Evolutionary conservation across 768 basidiomycete genomes (phyloP), one percentile per base, ranked within the genome.

Genomic region (Pleurotus eryngii): DNA sequence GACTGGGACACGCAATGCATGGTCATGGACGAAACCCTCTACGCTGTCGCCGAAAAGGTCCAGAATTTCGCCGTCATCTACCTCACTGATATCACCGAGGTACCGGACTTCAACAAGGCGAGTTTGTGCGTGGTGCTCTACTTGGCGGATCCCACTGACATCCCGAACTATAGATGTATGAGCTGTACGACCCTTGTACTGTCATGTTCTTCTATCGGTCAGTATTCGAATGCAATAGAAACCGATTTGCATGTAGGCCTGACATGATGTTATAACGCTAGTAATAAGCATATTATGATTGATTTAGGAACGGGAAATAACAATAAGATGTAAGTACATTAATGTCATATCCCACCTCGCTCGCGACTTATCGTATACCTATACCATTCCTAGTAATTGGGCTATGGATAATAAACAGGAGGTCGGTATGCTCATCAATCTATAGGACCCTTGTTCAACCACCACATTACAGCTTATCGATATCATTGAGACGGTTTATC

Each of bases 261-360:
- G 60, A 55, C 18, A 49, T 51, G 8, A 17, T 42, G 55, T 47
- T 65, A 53, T 26, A 27, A 40, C 50, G 11, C 35, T 11, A 96
- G 95, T 43, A 96, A 96, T 72, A 97, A 98, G 70, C 97, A 98
- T 69, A 98, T 98, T 75, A 98, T 98, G 96, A 98, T 99, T 67
- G 97, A 98, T 83, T 75, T 98, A 62, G 95, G 95, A n/a, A 98
- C 95, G 49, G 95, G 95, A 79, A 97, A 98, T 74, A 98, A 98
- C 75, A 98, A 98, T 75, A 98, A 98, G 78, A 97, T 97, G 95
- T 95, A 57, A 62, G 92, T 78, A 54, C 26, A 18, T 11, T 56
- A 26, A 38, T 46, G 0, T 27, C 20, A 38, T 5, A 15, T 37
- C 42, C 15, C 56, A 45, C 38, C 1, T 20, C 17, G 35, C n/a